These are phyloP conservation scores for Parasitella parasitica DNA, from an alignment of 371 early-diverging fungal species.

Conservation along the genomic window DNA sequence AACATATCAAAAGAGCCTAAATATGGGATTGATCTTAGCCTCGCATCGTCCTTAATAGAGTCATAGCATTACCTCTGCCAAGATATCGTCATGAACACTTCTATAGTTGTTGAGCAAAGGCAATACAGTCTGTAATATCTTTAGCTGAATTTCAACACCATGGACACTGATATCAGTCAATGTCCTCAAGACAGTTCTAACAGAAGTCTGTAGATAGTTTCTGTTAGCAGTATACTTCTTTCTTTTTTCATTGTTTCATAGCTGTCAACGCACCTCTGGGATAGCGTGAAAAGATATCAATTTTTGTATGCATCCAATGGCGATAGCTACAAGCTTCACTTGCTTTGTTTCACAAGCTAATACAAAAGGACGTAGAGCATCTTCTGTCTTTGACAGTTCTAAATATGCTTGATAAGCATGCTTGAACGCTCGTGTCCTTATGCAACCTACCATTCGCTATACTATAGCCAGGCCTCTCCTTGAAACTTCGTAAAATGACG, in stretches of 20 bases:
- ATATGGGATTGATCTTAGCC: too few relatives aligned
- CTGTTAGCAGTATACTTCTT: too few relatives aligned
- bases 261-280: slow-evolving; percentile 60
- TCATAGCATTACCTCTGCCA: slow-evolving; percentile 91
- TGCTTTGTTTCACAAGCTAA: slow-evolving; percentile 90
- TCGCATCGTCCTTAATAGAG: too few relatives aligned
- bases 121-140: slow-evolving; percentile 88
- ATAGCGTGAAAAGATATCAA: slow-evolving; percentile 85
- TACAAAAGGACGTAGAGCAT: slow-evolving; percentile 84
- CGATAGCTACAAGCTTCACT: slow-evolving; percentile 79
- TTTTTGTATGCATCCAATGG: slow-evolving; percentile 87
- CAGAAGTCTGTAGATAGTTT: slow-evolving; percentile 66
- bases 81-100: slow-evolving; percentile 73
- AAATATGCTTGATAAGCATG: background rate
- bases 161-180: slow-evolving; percentile 71
- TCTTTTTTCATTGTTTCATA: too few relatives aligned
- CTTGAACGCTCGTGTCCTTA: background rate
- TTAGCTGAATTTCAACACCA: slow-evolving; percentile 89
- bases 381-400: slow-evolving; percentile 83
- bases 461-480: slow-evolving; percentile 57
- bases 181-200: slow-evolving; percentile 67
- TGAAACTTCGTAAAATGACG: slow-evolving; percentile 58
- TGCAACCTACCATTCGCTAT: slow-evolving; percentile 49
- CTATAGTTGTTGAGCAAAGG: slow-evolving; percentile 87
- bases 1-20: slow-evolving; percentile 87